A percentile compares a stretch with the other conserved stretches of the same genome.
phyloP scores from a whole-genome alignment of 2,329 filamentous ascomycete species.

The Stagonosporopsis vannaccii region DNA sequence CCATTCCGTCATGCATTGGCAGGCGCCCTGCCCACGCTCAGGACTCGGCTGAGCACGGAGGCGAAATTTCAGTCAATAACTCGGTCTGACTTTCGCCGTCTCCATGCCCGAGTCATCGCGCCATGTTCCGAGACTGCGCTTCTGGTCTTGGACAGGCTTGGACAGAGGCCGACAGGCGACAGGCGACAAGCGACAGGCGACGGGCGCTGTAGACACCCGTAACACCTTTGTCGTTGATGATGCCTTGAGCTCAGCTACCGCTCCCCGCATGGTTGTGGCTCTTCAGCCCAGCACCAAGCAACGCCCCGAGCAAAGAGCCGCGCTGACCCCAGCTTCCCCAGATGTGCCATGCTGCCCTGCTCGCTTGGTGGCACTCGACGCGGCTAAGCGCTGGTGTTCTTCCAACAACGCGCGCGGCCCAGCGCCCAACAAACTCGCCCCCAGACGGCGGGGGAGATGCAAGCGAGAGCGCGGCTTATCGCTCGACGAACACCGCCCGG shows the following conservation, averaged over 20 bases:
- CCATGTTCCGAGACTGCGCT: conserved; percentile 6
- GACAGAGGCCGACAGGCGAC: background rate
- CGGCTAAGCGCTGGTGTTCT: conserved; percentile 11
- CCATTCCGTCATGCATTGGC: conserved; percentile 23
- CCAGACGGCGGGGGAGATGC: conserved; percentile 3
- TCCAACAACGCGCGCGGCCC: background rate
- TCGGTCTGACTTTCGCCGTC: conserved; percentile 11
- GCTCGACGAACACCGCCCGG: conserved; percentile 12
- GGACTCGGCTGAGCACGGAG: conserved; percentile 12
- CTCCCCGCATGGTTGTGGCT: background rate
- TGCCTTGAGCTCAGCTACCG: background rate
- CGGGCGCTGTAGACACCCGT: background rate
- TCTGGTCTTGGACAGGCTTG: conserved; percentile 1
- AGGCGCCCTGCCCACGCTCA: conserved; percentile 6
- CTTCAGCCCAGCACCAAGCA: conserved; percentile 1
- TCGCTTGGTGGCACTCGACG: conserved; percentile 6
- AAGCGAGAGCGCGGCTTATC: conserved; percentile 6
- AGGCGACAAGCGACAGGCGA: background rate
- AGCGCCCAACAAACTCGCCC: conserved; percentile 7
- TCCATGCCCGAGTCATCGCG: conserved; percentile 9
- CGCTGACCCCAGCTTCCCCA: conserved; percentile 16
- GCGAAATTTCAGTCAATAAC: conserved; percentile 9
- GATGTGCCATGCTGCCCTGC: conserved; percentile 6
- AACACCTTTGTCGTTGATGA: background rate
- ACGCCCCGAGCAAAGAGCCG: conserved; percentile 17